Base-by-base conservation (phyloP, 306 rosid genomes). In the Elaeagnus macrophylla region DNA sequence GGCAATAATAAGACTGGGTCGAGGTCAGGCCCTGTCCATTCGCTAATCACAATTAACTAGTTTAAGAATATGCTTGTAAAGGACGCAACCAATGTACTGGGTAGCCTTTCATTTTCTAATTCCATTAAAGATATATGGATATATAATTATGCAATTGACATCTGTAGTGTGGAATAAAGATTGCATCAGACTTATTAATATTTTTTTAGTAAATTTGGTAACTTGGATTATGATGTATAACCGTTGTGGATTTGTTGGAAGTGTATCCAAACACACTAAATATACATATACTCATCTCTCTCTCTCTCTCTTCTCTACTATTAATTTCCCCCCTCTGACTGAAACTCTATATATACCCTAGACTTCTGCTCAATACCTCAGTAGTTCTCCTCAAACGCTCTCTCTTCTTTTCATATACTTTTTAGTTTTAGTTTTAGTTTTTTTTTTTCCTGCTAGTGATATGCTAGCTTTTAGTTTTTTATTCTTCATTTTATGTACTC, bases 221-320 rank as follows among this genome's bases (percentile, higher is more conserved):
- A 77, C 77, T 72, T 47, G 54, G 85, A 89, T 81, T 79, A 72
- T 78, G 85, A 89, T 79, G 85, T 52, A 45, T 79, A 79, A 80
- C 97, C 60, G 89, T 64, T 78, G 50, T 36, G 62, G 64, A 20
- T 37, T 67, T 45, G 32, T 25, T 3, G 32, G 32, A 25, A 2
- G 4, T 25, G 32, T 25, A 25, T 25, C 32, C 32, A 25, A 25
- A 25, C 32, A 37, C 46, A 2, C 42, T n/a, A n/a, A n/a, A n/a
- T n/a, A n/a, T n/a, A 56, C 61, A 15, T 65, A 44, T 59, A 25
- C 32, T 25, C 32, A 25, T 25, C 3, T 25, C 32, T 25, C 32
- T 25, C 32, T 3, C 4, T 25, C 32, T 25, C 32, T 2, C 32
- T 25, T 60, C 41, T 46, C 49, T 57, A 62, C 10, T 51, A 48